These are phyloP conservation scores for Purpureocillium takamizusanense DNA, from an alignment of 2,329 filamentous ascomycete genomes.

Conservation along the genomic window DNA sequence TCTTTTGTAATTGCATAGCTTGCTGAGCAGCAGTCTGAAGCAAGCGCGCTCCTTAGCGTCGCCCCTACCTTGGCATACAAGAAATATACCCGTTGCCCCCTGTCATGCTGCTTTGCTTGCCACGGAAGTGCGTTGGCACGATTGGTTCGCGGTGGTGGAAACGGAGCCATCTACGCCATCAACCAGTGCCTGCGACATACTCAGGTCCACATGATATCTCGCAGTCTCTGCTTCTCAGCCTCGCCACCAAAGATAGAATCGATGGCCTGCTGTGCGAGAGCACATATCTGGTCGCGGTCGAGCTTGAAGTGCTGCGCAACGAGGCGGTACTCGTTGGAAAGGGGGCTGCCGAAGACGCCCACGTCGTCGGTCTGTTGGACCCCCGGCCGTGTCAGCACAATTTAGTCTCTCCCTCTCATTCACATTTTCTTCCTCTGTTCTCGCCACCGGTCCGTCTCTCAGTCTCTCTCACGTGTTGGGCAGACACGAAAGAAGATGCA, in stretches of 20 bases:
- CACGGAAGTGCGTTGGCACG: no score
- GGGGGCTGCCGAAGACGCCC: conserved; percentile 66
- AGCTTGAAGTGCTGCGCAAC: conserved; percentile 63
- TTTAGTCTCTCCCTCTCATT: not conserved
- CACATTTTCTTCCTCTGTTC: not conserved
- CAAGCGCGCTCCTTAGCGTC: not conserved
- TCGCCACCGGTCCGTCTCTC: not conserved
- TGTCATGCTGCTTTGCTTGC: not conserved
- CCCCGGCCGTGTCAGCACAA: not conserved
- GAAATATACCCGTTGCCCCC: not conserved
- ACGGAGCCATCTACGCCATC: no score
- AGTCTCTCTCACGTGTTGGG: no score
- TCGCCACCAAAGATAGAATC: conserved; percentile 58
- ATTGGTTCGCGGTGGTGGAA: no score
- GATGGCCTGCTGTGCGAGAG: conserved; percentile 51
- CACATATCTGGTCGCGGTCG: conserved; percentile 31
- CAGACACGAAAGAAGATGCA: no score
- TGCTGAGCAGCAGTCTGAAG: not conserved
- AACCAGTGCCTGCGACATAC: no score
- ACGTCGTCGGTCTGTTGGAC: conserved; percentile 79
- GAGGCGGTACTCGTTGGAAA: conserved; percentile 70
- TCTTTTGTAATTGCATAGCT: conserved; percentile 1
- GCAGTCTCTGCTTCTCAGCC: conserved; percentile 49
- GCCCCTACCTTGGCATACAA: not conserved
- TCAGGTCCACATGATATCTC: conserved; percentile 36